Base-by-base conservation (phyloP, 2,329 filamentous ascomycete species). In the Cordyceps militaris region DNA sequence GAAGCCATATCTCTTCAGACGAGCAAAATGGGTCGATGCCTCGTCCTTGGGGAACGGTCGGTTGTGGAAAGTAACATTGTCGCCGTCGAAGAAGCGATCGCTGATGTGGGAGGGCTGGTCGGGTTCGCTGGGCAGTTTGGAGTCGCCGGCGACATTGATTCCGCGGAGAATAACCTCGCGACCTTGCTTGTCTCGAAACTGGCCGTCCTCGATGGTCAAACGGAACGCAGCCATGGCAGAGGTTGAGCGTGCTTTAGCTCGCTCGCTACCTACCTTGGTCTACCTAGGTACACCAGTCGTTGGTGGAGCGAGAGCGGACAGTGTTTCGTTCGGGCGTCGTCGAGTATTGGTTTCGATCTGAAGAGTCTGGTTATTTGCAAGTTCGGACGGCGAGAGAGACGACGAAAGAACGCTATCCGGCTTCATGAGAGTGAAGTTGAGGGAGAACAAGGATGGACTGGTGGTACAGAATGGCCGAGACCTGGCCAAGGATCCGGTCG, bases 71-170 rank as follows among this genome's bases (percentile, higher is more conserved):
- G 88, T 92, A 61, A 97, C 89, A 63, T 86, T 85, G 72, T 99
- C 93, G 66, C 88, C 92, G 61, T 97, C 89, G 71, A 95, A 97
- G 79, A 99, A 99, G 65, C 85, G 77, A 14, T 91, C 81, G 32
- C 79, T 71, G 11, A 89, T 72, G 68, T 97, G 89, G 0, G 94
- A 96, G 5, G 91, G 91, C 56, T 88, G 79, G 62, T 95, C 78
- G 16, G 94, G 94, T 36, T 79, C 79, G 68, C 87, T 90, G 30
- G 94, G 94, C 59, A 90, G 87, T 75, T 99, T 99, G 66, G 89
- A 85, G 69, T 97, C 93, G 62, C 84, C 91, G 38, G 92, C 91
- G 61, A 95, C 83, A 69, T 99, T 99, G 77, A 99, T 96, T 63
- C 94, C 94, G 62, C 94, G 86, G 46, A 99, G 79, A 2, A 90